phyloP scores from a whole-genome alignment of 2,329 filamentous ascomycete species.

The Cladophialophora bantiana region DNA sequence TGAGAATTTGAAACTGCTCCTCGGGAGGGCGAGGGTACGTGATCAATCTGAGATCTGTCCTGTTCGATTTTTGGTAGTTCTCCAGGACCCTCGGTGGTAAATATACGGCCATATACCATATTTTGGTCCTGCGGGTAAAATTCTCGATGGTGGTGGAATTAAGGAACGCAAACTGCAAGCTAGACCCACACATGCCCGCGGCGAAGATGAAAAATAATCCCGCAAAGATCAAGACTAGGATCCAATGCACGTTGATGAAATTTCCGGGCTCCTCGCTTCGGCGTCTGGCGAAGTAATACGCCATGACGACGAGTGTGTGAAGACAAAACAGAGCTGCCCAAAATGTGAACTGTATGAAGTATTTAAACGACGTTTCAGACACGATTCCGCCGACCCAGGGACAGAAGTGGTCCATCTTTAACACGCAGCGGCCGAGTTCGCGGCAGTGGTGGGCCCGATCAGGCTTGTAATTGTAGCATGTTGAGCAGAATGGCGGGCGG shows the following conservation, averaged over 20 bases:
- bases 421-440: slow-evolving; percentile 79
- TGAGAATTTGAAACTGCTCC: slow-evolving; percentile 37
- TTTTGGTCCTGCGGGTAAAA: slow-evolving; percentile 66
- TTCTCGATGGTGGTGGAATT: slow-evolving; percentile 89
- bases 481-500: slow-evolving; percentile 83
- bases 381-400: slow-evolving; percentile 96
- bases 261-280: slow-evolving; percentile 43
- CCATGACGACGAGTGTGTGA: slow-evolving; percentile 68
- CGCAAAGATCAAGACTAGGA: slow-evolving; percentile 70
- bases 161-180: slow-evolving; percentile 70
- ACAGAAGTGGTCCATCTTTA: slow-evolving; percentile 95
- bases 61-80: slow-evolving; percentile 45
- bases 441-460: slow-evolving; percentile 88
- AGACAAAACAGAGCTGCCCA: slow-evolving; percentile 74
- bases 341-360: slow-evolving; percentile 84
- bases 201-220: slow-evolving; percentile 82
- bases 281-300: slow-evolving; percentile 68
- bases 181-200: slow-evolving; percentile 76
- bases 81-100: slow-evolving; percentile 60
- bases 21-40: slow-evolving; percentile 49
- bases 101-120: slow-evolving; percentile 76
- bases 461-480: slow-evolving; percentile 85
- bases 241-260: slow-evolving; percentile 64
- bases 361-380: slow-evolving; percentile 85
- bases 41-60: slow-evolving; percentile 46